These are phyloP conservation scores for Prunus mongolica DNA, from an alignment of 306 rosid species.

Conservation along the genomic window DNA sequence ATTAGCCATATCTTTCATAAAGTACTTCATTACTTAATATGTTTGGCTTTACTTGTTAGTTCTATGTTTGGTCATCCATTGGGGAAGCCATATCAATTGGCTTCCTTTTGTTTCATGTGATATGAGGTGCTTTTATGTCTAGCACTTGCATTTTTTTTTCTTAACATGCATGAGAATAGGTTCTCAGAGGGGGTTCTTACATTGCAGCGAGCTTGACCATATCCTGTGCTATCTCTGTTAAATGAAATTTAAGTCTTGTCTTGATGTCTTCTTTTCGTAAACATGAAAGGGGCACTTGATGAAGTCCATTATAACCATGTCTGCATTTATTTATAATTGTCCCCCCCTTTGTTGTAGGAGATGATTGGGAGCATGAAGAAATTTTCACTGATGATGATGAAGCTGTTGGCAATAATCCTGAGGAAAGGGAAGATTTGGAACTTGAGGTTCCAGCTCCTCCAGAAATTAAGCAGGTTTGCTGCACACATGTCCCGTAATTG, in stretches of 20 bases:
- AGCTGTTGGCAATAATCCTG: conserved; percentile 87
- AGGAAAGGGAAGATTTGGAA: conserved; percentile 94
- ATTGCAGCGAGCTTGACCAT: background rate
- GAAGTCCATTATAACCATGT: background rate
- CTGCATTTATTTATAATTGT: background rate
- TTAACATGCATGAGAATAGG: background rate
- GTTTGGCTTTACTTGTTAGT: background rate
- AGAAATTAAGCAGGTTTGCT: conserved; percentile 88
- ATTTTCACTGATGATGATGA: conserved; percentile 98
- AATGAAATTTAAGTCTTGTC: background rate
- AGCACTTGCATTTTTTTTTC: background rate
- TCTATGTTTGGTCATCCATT: background rate
- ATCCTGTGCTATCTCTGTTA: background rate
- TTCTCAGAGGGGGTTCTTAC: background rate
- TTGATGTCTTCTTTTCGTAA: background rate
- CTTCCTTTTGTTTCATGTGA: background rate
- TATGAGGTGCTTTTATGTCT: background rate
- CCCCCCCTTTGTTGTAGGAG: conserved; percentile 49
- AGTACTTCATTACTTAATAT: background rate
- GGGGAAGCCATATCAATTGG: background rate
- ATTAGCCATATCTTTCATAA: background rate
- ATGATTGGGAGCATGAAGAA: conserved; percentile 98
- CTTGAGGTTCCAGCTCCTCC: conserved; percentile 98
- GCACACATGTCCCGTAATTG: background rate
- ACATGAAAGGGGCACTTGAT: conserved; percentile 15